A percentile compares a stretch with the other conserved stretches of the same genome.
Conservation (phyloP, 176 grass and related monocot species). For the Echinochloa phyllopogon region DNA sequence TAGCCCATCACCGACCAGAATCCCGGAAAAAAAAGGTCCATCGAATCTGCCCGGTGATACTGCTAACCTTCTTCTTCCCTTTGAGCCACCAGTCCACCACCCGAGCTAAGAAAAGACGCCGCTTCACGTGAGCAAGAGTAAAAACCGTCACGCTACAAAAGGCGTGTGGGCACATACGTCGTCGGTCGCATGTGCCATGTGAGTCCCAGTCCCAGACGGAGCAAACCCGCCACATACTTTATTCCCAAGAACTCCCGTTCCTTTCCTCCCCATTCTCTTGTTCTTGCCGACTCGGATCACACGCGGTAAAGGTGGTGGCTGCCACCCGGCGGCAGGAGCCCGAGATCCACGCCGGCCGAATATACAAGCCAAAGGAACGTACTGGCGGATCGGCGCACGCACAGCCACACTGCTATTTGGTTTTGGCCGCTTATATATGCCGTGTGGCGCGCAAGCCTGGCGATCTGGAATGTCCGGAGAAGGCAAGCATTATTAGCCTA, state of each 20-base stretch:
- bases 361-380: not conserved
- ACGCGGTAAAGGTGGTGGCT: not conserved
- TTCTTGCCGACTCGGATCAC: not conserved
- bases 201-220: not conserved
- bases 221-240: not conserved
- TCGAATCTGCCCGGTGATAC: not conserved
- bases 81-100: too few species aligned
- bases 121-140: constrained; percentile 25
- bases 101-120: not conserved
- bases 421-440: not conserved
- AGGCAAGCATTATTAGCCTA: not conserved
- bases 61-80: not conserved
- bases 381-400: not conserved
- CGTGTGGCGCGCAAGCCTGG: constrained; percentile 29
- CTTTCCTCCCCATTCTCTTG: not conserved
- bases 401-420: not conserved
- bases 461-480: constrained; percentile 14
- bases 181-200: constrained; percentile 31
- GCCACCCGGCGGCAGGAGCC: not conserved
- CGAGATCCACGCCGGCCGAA: constrained; percentile 4
- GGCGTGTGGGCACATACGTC: constrained; percentile 29
- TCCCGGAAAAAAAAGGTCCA: not conserved
- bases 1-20: not conserved
- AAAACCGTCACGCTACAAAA: constrained; percentile 17
- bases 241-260: not conserved